Evolutionary conservation across 1,284 basidiomycete genomes (phyloP).

Genomic region (Peniophora sp.): DNA sequence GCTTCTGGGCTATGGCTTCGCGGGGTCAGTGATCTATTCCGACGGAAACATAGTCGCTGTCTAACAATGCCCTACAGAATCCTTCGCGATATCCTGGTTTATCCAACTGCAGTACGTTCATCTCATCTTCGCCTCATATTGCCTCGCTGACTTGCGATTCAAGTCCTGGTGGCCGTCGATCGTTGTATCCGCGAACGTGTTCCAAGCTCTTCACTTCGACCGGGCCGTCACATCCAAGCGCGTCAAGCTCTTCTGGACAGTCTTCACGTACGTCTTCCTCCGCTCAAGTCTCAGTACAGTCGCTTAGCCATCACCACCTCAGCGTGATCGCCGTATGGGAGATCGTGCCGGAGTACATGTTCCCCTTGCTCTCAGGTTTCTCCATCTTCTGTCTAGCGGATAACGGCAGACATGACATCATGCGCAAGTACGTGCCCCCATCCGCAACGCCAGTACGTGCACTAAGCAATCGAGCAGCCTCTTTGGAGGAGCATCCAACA

Average conservation of each 20-base stretch:
- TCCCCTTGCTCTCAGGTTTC: conserved; percentile 25
- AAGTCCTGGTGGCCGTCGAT: conserved; percentile 28
- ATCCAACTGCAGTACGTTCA: conserved; percentile 19
- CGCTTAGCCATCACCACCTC: background rate
- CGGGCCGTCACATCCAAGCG: conserved; percentile 44
- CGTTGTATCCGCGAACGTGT: conserved; percentile 21
- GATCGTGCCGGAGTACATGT: conserved; percentile 34
- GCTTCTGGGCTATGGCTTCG: conserved; percentile 23
- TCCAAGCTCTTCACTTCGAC: conserved; percentile 47
- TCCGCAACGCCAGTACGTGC: too few species aligned
- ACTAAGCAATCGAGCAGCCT: too few species aligned
- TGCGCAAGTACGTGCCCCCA: conserved; percentile 38
- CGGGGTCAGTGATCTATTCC: conserved; percentile 7
- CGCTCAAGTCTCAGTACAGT: too few species aligned
- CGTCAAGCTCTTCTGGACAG: conserved; percentile 48
- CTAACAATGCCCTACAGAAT: conserved; percentile 7
- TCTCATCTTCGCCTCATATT: background rate
- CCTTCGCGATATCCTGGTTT: conserved; percentile 26
- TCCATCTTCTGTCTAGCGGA: conserved; percentile 53
- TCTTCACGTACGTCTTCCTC: conserved; percentile 41
- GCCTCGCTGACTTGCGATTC: background rate
- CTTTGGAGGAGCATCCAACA: conserved; percentile 41
- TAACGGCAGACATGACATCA: conserved; percentile 38
- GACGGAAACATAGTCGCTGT: background rate
- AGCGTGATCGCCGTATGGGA: conserved; percentile 22